Evolutionary conservation across 352 stramenopile genomes (phyloP), one percentile per base, ranked within the genome.

Genomic region (Achlya hypogyna): DNA sequence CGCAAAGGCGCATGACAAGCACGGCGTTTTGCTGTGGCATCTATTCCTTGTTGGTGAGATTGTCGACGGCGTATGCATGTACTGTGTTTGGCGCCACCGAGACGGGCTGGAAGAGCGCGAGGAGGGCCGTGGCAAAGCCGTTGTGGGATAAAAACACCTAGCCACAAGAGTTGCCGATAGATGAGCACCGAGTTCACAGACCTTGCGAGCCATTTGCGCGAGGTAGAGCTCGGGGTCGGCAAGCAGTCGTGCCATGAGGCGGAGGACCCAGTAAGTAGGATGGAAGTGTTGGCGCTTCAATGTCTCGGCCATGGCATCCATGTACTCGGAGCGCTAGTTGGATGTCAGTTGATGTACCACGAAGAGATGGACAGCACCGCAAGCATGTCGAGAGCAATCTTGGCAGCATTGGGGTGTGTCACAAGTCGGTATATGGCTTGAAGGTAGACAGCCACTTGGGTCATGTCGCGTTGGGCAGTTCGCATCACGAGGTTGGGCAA

Each of bases 251-350:
- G 72, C 60, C 51, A 94, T 45, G 0, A 94, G 71, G 70, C 84
- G 81, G 22, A 92, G 74, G 66, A 88, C 87, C 82, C 81, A 90
- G 67, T 94, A 91, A 1, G 78, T 78, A 28, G 76, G 74, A 52
- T 91, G 64, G 0, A 83, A 75, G 23, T 74, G 75, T 16, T 80
- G 74, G 31, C 75, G 82, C 14, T 72, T 68, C 34, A 94, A 63
- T 23, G 91, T 79, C 22, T 89, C 81, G 3, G 75, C 75, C 43
- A 94, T 83, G 2, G 76, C 88, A 5, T 62, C 47, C 29, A 92
- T 72, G 54, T 94, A 94, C 27, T 90, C 79, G 63, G 88, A 78
- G 62, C 78, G 81, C 85, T 93, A 63, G 38, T 10, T 22, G 63
- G 38, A 63, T 22, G 53, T 53, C 28, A 32, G 69, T 47, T 70